These are phyloP conservation scores for Monosporascus sp. DNA, from an alignment of 2,329 filamentous ascomycete genomes.

Conservation along the genomic window DNA sequence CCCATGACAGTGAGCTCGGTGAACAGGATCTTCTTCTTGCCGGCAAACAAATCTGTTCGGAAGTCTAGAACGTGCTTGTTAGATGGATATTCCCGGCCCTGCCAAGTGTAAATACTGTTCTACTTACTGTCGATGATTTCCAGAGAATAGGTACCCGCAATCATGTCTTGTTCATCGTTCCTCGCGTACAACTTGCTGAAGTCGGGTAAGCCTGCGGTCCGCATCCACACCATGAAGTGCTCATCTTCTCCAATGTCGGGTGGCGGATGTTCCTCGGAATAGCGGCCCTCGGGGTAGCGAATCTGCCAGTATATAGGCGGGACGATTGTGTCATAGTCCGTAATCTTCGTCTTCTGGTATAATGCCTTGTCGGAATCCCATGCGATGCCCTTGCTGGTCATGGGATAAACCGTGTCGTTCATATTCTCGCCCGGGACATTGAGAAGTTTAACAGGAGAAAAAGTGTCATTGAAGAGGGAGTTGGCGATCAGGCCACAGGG, in stretches of 20 bases:
- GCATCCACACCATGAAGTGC: slow-evolving; percentile 97
- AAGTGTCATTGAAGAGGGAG: slow-evolving; percentile 94
- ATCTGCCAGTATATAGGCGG: slow-evolving; percentile 83
- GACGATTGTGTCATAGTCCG: slow-evolving; percentile 53
- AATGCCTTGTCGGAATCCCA: slow-evolving; percentile 80
- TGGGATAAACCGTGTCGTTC: slow-evolving; percentile 56
- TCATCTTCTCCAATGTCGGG: slow-evolving; percentile 73
- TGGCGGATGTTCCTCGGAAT: slow-evolving; percentile 58
- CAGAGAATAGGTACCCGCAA: slow-evolving; percentile 67
- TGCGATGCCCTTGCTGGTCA: slow-evolving; percentile 74
- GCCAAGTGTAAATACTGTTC: not conserved
- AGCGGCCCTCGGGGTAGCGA: slow-evolving; percentile 65
- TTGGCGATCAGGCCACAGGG: slow-evolving; percentile 96
- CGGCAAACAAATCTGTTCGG: slow-evolving; percentile 70
- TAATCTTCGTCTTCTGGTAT: slow-evolving; percentile 66
- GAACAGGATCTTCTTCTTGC: slow-evolving; percentile 85
- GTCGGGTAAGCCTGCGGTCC: slow-evolving; percentile 84
- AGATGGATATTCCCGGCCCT: slow-evolving; percentile 1
- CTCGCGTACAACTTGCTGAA: slow-evolving; percentile 91
- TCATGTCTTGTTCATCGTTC: slow-evolving; percentile 68
- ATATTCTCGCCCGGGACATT: slow-evolving; percentile 40
- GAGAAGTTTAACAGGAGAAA: slow-evolving; percentile 58
- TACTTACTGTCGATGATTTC: slow-evolving; percentile 72
- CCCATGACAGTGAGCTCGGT: slow-evolving; percentile 90
- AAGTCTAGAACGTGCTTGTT: slow-evolving; percentile 56